Conservation (phyloP, 768 basidiomycete genomes). For the Lyophyllum decastes region DNA sequence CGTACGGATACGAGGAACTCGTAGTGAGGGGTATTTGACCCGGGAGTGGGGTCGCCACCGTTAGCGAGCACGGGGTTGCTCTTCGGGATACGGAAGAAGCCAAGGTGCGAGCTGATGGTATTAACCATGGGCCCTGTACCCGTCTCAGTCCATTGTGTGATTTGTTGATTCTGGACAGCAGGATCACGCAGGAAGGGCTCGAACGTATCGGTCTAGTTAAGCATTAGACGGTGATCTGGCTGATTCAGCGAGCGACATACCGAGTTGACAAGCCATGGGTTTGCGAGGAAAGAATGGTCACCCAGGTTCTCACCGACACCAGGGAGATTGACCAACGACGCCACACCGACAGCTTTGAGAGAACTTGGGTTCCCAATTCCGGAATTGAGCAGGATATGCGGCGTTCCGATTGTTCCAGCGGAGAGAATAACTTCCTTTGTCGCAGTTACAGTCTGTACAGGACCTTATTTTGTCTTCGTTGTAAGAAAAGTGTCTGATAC, state of each 20-base stretch:
- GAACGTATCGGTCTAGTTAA: conserved; percentile 15
- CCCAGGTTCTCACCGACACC: conserved; percentile 24
- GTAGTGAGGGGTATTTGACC: conserved; percentile 26
- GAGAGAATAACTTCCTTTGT: conserved; percentile 32
- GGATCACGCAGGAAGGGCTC: conserved; percentile 16
- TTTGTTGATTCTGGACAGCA: conserved; percentile 2
- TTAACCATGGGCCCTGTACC: conserved; percentile 21
- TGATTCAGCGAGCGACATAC: neutral
- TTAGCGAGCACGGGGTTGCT: conserved; percentile 20
- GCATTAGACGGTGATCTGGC: neutral
- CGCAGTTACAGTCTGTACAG: conserved; percentile 19
- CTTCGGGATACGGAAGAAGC: conserved; percentile 22
- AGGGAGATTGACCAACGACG: conserved; percentile 19
- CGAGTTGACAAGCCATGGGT: conserved; percentile 13
- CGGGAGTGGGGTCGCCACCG: conserved; percentile 26
- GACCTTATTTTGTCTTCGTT: neutral
- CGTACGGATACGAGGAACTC: conserved; percentile 26
- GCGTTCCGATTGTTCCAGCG: conserved; percentile 30
- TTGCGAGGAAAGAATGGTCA: conserved; percentile 21
- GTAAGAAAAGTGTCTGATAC: neutral
- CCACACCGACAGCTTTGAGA: conserved; percentile 15
- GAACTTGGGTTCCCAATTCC: conserved; percentile 24
- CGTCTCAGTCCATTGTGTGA: conserved; percentile 19
- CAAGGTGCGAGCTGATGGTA: conserved; percentile 18
- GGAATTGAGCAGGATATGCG: conserved; percentile 26